Evolutionary conservation across 1,284 basidiomycete species (phyloP).

Genomic region (Cryptococcus sp.): DNA sequence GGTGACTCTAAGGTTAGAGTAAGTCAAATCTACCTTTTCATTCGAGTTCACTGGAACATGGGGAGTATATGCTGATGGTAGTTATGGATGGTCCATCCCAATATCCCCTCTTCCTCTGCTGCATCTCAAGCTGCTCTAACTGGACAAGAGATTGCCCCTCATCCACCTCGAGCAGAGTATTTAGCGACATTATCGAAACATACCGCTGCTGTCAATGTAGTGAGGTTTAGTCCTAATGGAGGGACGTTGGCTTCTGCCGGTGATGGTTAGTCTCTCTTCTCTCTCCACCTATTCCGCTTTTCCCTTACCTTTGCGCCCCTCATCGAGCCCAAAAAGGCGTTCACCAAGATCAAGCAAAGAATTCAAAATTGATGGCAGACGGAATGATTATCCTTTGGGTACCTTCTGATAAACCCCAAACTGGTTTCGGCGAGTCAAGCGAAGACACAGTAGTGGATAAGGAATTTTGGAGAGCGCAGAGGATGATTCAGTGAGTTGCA

Average conservation of each 20-base stretch:
- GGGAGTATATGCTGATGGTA: conserved; percentile 38
- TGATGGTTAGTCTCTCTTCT: conserved; percentile 63
- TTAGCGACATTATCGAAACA: conserved; percentile 90
- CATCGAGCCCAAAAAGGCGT: not conserved
- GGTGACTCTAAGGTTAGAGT: conserved; percentile 97
- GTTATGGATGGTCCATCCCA: conserved; percentile 93
- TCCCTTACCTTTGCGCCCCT: not conserved
- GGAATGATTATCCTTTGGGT: conserved; percentile 97
- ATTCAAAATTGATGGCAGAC: conserved; percentile 64
- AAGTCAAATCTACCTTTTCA: conserved; percentile 42
- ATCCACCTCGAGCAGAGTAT: conserved; percentile 90
- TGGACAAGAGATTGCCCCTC: conserved; percentile 50
- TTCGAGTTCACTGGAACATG: not conserved
- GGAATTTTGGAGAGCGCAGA: conserved; percentile 91
- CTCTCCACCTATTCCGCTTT: not conserved
- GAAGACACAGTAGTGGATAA: conserved; percentile 81
- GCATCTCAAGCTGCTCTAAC: conserved; percentile 56
- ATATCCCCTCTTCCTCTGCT: conserved; percentile 61
- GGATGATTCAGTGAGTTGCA: conserved; percentile 77
- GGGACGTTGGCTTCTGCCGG: conserved; percentile 88
- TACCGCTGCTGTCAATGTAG: conserved; percentile 93
- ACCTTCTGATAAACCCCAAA: conserved; percentile 67
- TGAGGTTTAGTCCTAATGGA: conserved; percentile 93
- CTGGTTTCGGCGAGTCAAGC: conserved; percentile 72
- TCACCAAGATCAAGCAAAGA: conserved; percentile 1